A percentile compares a stretch with the other conserved stretches of the same genome.
These are phyloP conservation scores for Apiospora arundinis DNA, from an alignment of 2,329 filamentous ascomycete genomes.

Conservation along the genomic window DNA sequence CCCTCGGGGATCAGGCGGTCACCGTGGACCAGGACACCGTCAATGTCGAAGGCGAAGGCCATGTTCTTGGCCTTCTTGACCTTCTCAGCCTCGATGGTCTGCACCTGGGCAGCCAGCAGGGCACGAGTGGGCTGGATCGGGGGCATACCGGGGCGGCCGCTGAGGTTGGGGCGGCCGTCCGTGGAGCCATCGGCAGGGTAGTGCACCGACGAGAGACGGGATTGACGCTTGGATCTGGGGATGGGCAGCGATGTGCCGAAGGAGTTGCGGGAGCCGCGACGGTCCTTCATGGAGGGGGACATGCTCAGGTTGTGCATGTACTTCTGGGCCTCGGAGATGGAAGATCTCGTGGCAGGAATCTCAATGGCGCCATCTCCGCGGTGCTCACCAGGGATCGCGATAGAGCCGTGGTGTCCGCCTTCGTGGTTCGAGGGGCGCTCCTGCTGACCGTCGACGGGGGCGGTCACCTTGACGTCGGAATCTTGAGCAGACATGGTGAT, in stretches of 20 bases:
- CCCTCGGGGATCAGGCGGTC: conserved; percentile 74
- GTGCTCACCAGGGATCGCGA: conserved; percentile 51
- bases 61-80: conserved; percentile 76
- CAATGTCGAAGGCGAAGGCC: conserved; percentile 82
- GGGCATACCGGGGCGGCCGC: conserved; percentile 61
- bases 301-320: conserved; percentile 78
- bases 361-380: conserved; percentile 63
- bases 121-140: conserved; percentile 67
- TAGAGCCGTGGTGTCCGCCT: not conserved
- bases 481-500: conserved; percentile 13
- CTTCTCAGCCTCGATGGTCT: conserved; percentile 70
- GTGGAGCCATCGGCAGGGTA: conserved; percentile 47
- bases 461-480: not conserved
- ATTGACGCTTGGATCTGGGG: conserved; percentile 72
- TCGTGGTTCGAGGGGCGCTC: not conserved
- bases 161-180: conserved; percentile 44
- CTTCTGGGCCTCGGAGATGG: conserved; percentile 69
- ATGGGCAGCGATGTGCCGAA: conserved; percentile 77
- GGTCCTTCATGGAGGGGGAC: conserved; percentile 70
- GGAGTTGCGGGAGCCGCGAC: conserved; percentile 75
- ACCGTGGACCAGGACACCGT: conserved; percentile 78
- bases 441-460: not conserved
- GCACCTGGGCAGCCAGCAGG: conserved; percentile 72
- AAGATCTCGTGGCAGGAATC: conserved; percentile 71
- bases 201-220: conserved; percentile 68